Base-by-base conservation (phyloP, 352 stramenopile species). In the Pythium dissimile region DNA sequence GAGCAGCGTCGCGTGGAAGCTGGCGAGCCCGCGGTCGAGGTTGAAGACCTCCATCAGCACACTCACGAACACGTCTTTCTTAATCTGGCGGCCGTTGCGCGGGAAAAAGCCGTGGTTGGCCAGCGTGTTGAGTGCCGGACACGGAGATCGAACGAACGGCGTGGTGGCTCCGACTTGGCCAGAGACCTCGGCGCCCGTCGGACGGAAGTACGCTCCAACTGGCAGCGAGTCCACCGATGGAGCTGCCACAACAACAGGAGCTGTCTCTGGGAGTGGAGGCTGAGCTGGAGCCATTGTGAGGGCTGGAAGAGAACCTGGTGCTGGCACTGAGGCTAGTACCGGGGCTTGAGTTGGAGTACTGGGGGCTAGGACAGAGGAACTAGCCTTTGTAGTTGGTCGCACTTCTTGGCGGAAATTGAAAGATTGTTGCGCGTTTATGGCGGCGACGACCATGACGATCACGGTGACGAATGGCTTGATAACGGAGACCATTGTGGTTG, bases 41-140 rank as follows among this genome's bases (percentile, higher is more conserved):
- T 75, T 80, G 44, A 63, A 70, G 8, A 74, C 52, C 13, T 52
- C 56, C 61, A 69, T 71, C 35, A 76, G 30, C 30, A 62, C 64
- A 7, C 66, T 27, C 12, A 51, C 23, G 7, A 76, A 42, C 6
- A 44, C 41, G 5, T 44, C 31, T 23, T 54, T 65, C 1, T 42
- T 42, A 35, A 80, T 64, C 43, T 76, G 65, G 7, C 62, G 58
- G 3, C 71, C 71, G 45, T 53, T 31, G 20, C 31, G 46, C 8
- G 46, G 46, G n/a, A 53, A 23, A 12, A 43, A 42, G 46, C 46
- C 70, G 51, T 81, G 69, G 62, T 78, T 81, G 6, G 72, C 66
- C 12, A 81, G 47, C 21, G 72, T 56, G 35, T 82, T 82, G 31
- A 82, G 54, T 24, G 62, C 66, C 26, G 78, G 81, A 39, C 81